phyloP scores from a whole-genome alignment of 768 basidiomycete genomes.

The Nidularia sp. region DNA sequence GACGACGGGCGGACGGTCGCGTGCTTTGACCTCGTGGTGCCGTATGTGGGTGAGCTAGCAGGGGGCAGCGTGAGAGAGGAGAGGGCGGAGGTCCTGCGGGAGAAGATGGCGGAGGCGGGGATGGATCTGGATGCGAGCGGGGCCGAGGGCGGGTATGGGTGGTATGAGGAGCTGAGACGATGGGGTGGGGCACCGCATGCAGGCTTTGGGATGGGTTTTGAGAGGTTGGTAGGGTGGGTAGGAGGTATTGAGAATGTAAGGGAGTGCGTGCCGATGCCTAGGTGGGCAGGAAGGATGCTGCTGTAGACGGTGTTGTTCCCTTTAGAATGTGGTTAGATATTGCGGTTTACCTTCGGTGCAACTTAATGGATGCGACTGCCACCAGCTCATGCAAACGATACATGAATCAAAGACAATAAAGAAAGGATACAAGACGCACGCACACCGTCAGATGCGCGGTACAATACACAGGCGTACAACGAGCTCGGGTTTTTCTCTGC shows the following conservation, averaged over 20 bases:
- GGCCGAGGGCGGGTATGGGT: slow-evolving; percentile 38
- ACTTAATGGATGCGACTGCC: no score
- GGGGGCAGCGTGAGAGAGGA: slow-evolving; percentile 93
- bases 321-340: no score
- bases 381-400: no score
- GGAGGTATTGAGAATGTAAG: slow-evolving; percentile 87
- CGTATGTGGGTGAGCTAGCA: slow-evolving; percentile 81
- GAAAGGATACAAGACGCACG: no score
- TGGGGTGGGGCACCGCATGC: slow-evolving; percentile 91
- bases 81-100: slow-evolving; percentile 45
- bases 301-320: slow-evolving; percentile 26
- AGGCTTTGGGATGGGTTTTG: slow-evolving; percentile 96
- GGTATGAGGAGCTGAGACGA: slow-evolving; percentile 82
- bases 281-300: slow-evolving; percentile 81
- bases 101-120: slow-evolving; percentile 40
- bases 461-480: no score
- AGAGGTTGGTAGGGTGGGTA: slow-evolving; percentile 84
- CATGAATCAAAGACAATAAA: no score
- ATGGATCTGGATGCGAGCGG: slow-evolving; percentile 30
- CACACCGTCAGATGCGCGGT: no score
- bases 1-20: slow-evolving; percentile 59
- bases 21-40: slow-evolving; percentile 96
- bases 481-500: no score
- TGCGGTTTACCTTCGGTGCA: no score
- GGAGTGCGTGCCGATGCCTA: slow-evolving; percentile 89